phyloP scores from a whole-genome alignment of 768 basidiomycete genomes.

The Mycena sanguinolenta region DNA sequence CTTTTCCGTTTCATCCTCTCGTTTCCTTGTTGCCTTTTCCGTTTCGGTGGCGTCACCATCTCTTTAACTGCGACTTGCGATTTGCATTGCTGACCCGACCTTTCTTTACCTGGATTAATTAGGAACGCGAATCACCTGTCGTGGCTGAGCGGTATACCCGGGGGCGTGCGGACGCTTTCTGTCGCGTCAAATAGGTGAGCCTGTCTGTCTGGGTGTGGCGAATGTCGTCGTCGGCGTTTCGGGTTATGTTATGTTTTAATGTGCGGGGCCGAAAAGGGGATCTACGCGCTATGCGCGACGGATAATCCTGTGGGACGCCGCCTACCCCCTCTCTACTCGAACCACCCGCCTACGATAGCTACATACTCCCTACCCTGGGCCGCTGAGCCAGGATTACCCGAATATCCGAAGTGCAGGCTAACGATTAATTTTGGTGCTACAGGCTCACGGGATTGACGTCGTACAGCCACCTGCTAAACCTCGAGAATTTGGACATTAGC shows the following conservation, averaged over 20 bases:
- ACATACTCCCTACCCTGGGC: too few species aligned
- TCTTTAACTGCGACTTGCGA: background rate
- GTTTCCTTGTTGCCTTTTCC: background rate
- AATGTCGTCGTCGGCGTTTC: too few species aligned
- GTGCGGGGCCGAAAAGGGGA: background rate
- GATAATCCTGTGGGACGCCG: too few species aligned
- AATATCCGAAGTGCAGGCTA: too few species aligned
- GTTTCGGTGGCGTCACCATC: background rate
- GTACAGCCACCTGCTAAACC: constrained; percentile 86
- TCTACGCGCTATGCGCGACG: background rate
- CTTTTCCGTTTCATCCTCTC: background rate
- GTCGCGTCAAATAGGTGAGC: constrained; percentile 78
- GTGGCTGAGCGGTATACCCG: constrained; percentile 86
- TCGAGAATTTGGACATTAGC: constrained; percentile 93
- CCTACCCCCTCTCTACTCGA: too few species aligned
- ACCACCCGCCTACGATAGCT: too few species aligned
- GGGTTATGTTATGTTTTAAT: too few species aligned
- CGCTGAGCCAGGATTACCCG: too few species aligned
- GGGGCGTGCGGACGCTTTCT: constrained; percentile 80
- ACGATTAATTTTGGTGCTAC: constrained; percentile 31
- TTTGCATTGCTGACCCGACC: background rate
- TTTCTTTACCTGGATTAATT: background rate
- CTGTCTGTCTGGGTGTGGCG: constrained; percentile 24
- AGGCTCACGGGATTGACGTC: constrained; percentile 91
- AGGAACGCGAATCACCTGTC: constrained; percentile 76